Evolutionary conservation across 2,329 filamentous ascomycete genomes (phyloP), one percentile per base, ranked within the genome.

Genomic region (Hortaea sp.): DNA sequence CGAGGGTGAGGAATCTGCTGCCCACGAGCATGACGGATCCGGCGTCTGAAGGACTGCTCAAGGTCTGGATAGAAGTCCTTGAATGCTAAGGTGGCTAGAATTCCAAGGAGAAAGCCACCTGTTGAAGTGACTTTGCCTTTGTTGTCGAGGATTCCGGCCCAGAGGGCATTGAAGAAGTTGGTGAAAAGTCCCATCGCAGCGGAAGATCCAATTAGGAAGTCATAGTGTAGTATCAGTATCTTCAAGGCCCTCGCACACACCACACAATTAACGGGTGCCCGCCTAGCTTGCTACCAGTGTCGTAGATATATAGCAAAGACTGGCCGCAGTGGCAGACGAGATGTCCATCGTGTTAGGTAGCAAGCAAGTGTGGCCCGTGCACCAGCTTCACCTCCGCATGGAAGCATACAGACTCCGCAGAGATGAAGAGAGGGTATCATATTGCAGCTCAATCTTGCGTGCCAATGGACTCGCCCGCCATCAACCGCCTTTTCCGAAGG

Each of bases 1-100:
- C 47, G 46, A 39, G 55, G 54, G 52, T 57, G 57, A 10, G 45
- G 51, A 7, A 54, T 46, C 38, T 57, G 50, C 28, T 54, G 52
- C 28, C 57, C 49, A 45, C 53, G 51, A 39, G 55, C 39, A 49
- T 52, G 47, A 41, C 57, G 54, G 44, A 59, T 48, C 34, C 62
- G 55, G 48, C 69, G 70, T 57, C 77, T 77, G 57, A 80, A 85
- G 13, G 78, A 75, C 20, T 72, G 67, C 63, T 88, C 82, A 41
- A 88, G 73, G 55, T 87, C 82, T 1, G 84, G 81, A 57, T 88
- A 89, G 34, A 89, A 65, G 61, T 90, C 85, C 65, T 88, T 88
- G 69, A 87, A 81, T 48, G 83, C 82, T 2, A 92, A 67, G 0
- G 87, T 88, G 46, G 89, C 65, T 43, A 88, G 69, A 44, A 88